Conservation (phyloP, 345 rosid species). For the Cardamine chenopodiifolia region DNA sequence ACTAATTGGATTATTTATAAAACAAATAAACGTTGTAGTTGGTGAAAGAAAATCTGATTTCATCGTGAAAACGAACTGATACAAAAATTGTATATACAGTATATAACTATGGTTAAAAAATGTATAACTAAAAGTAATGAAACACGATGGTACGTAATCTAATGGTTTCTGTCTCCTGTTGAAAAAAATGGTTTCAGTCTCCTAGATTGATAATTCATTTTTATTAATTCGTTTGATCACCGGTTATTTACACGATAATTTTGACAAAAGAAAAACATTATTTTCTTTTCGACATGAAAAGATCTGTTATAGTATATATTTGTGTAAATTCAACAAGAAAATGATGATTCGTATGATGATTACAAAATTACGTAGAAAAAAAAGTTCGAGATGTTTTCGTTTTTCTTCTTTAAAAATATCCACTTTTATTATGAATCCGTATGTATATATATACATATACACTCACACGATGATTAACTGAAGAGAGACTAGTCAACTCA, state of each 20-base stretch:
- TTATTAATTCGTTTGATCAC: background rate
- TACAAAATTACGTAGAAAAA: too few relatives aligned
- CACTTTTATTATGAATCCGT: slow-evolving; percentile 18
- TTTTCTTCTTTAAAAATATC: background rate
- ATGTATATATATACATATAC: background rate
- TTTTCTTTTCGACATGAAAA: background rate
- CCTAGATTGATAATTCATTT: background rate
- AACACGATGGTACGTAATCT: background rate
- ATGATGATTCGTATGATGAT: slow-evolving; percentile 1
- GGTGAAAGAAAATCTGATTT: slow-evolving; percentile 26
- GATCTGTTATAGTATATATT: background rate
- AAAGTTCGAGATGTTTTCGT: background rate
- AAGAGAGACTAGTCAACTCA: slow-evolving; percentile 38
- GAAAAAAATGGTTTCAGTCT: background rate
- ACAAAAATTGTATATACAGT: background rate
- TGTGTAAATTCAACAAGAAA: background rate
- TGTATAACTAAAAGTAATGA: too few relatives aligned
- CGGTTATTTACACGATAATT: background rate
- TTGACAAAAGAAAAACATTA: background rate
- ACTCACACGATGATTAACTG: slow-evolving; percentile 12
- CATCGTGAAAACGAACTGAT: background rate
- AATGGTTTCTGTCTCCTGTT: too few relatives aligned
- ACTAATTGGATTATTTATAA: background rate
- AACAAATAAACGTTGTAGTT: background rate
- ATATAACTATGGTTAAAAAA: background rate